Percentiles rank a stretch among this genome's conserved stretches.
These are phyloP conservation scores for Fusarium sp. DNA, from an alignment of 2,329 filamentous ascomycete species.

Conservation along the genomic window DNA sequence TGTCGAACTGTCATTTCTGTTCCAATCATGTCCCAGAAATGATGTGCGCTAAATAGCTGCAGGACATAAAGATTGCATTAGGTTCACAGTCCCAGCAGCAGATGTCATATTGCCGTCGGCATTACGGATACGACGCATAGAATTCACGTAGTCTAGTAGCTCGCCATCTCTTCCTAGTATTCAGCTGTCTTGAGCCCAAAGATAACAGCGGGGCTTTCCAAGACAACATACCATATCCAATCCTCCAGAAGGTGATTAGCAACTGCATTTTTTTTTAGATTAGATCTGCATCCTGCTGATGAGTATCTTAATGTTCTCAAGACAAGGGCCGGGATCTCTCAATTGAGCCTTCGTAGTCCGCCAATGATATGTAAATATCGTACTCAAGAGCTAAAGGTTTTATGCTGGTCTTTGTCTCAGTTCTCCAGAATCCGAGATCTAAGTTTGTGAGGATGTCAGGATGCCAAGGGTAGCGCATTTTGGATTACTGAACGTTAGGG, in stretches of 20 bases:
- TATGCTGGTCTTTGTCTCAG: conserved; percentile 5
- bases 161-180: neutral
- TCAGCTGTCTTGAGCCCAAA: conserved; percentile 5
- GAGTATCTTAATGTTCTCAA: neutral
- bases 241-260: conserved; percentile 13
- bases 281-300: conserved; percentile 17
- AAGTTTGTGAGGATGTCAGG: conserved; percentile 2
- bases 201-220: conserved; percentile 4
- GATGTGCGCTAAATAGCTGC: conserved; percentile 22
- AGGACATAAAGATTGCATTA: conserved; percentile 38
- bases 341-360: neutral
- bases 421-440: conserved; percentile 2
- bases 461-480: conserved; percentile 8
- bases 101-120: conserved; percentile 5
- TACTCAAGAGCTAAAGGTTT: neutral
- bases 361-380: neutral
- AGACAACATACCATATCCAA: conserved; percentile 1
- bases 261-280: neutral
- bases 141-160: conserved; percentile 1
- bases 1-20: neutral
- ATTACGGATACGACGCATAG: neutral
- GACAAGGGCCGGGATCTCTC: neutral
- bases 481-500: conserved; percentile 26
- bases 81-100: conserved; percentile 3
- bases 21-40: neutral